Conservation (phyloP, 2,329 filamentous ascomycete species). For the Fusarium ambrosium region DNA sequence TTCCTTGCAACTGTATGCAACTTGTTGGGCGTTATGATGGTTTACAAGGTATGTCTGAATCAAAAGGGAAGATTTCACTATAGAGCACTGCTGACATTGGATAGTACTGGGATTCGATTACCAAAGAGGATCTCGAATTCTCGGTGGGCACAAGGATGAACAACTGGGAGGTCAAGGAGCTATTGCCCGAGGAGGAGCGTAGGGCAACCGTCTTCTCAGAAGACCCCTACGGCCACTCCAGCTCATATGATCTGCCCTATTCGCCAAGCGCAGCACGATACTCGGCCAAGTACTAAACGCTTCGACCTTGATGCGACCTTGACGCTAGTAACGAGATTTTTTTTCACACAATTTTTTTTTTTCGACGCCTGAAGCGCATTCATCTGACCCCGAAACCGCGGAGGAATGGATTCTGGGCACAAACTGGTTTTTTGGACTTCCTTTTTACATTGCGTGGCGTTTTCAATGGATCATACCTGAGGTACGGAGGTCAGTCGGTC, state of each 20-base stretch:
- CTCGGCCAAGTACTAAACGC: conserved; percentile 61
- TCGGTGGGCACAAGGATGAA: conserved; percentile 95
- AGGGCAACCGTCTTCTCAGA: conserved; percentile 80
- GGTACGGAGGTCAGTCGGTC: conserved; percentile 4
- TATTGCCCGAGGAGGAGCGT: conserved; percentile 84
- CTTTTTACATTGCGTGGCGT: conserved; percentile 42
- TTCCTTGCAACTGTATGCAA: conserved; percentile 97
- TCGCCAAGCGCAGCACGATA: conserved; percentile 60
- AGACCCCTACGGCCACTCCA: conserved; percentile 72
- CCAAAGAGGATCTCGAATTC: conserved; percentile 97
- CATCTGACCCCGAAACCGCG: neutral
- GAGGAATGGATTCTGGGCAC: conserved; percentile 11
- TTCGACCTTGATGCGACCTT: conserved; percentile 13
- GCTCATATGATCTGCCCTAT: conserved; percentile 66
- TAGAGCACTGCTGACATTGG: conserved; percentile 16
- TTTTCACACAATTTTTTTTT: conserved; percentile 29
- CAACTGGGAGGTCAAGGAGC: conserved; percentile 98
- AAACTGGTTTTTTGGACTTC: conserved; percentile 23
- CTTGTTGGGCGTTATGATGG: conserved; percentile 97
- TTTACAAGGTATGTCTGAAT: conserved; percentile 82
- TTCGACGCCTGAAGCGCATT: conserved; percentile 26
- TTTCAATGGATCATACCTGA: conserved; percentile 33
- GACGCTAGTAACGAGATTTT: conserved; percentile 36
- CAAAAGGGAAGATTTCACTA: neutral
- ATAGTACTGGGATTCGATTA: conserved; percentile 99